A percentile compares a stretch with the other conserved stretches of the same genome.
phyloP scores from a whole-genome alignment of 1,284 basidiomycete genomes.

The Cryptococcus sp. region DNA sequence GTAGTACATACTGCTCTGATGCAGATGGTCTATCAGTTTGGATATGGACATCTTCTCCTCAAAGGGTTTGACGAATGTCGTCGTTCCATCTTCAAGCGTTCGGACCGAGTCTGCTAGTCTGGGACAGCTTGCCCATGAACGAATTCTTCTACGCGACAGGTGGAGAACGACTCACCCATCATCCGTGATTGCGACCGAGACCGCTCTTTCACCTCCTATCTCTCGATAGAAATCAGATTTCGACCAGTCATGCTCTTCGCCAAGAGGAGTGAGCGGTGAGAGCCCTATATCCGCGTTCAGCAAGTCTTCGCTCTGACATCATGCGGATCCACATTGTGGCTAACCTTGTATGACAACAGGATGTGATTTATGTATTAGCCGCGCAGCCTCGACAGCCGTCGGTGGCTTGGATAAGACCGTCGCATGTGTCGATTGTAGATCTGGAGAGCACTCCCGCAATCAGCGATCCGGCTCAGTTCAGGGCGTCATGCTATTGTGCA shows the following conservation, averaged over 20 bases:
- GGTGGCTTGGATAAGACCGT: constrained; percentile 64
- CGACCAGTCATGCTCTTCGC: constrained; percentile 27
- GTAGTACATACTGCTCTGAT: too few species aligned
- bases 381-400: constrained; percentile 69
- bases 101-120: constrained; percentile 79
- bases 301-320: neutral
- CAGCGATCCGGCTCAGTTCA: neutral
- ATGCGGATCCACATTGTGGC: neutral
- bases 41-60: constrained; percentile 67
- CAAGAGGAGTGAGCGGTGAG: constrained; percentile 15
- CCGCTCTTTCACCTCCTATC: constrained; percentile 59
- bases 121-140: constrained; percentile 1
- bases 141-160: neutral
- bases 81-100: constrained; percentile 55
- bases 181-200: constrained; percentile 80
- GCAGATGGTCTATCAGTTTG: constrained; percentile 60
- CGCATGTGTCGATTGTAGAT: constrained; percentile 38
- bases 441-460: constrained; percentile 21
- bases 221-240: constrained; percentile 36
- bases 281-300: constrained; percentile 52
- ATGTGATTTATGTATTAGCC: constrained; percentile 69
- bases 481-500: neutral
- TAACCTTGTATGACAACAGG: constrained; percentile 74
- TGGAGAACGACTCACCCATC: constrained; percentile 63
- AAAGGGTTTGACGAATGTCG: constrained; percentile 77